Percentiles rank a stretch among this genome's conserved stretches.
Conservation (phyloP, 225 moss, liverwort and hornwort genomes). For the Straminergon stramineum region DNA sequence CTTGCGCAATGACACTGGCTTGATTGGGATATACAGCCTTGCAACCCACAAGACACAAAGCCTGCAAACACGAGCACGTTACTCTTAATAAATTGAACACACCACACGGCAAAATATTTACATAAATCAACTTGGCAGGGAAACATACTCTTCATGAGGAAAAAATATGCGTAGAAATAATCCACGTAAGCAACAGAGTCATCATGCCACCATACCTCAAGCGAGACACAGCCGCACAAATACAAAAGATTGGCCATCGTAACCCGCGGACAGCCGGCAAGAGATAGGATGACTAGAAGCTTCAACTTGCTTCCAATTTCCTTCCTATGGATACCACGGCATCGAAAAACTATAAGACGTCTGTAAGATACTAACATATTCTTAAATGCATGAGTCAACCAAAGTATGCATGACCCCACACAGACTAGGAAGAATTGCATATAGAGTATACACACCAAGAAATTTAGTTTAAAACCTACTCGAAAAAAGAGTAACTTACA, state of each 20-base stretch:
- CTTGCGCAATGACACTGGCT: conserved; percentile 39
- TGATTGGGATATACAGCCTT: conserved; percentile 36
- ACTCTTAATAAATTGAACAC: background rate
- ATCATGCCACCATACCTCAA: conserved; percentile 31
- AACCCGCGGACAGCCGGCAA: conserved; percentile 48
- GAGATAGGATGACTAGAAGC: conserved; percentile 40
- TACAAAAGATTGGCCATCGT: conserved; percentile 55
- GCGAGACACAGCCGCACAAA: conserved; percentile 41
- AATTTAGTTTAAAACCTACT: background rate
- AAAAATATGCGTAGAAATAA: background rate
- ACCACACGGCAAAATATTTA: background rate
- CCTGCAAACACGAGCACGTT: conserved; percentile 16
- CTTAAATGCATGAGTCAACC: background rate
- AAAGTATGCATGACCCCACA: background rate
- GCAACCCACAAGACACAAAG: conserved; percentile 50
- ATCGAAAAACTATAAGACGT: background rate
- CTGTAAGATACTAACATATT: background rate
- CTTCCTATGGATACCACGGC: conserved; percentile 10
- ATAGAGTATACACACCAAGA: background rate
- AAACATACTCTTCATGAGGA: background rate
- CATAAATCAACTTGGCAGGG: background rate
- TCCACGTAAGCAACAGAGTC: background rate
- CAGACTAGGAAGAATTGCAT: background rate
- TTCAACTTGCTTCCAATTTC: conserved; percentile 49
- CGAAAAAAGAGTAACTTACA: conserved; percentile 8